These are phyloP conservation scores for Crithidia thermophila DNA, from an alignment of 208 protist species.

Conservation along the genomic window DNA sequence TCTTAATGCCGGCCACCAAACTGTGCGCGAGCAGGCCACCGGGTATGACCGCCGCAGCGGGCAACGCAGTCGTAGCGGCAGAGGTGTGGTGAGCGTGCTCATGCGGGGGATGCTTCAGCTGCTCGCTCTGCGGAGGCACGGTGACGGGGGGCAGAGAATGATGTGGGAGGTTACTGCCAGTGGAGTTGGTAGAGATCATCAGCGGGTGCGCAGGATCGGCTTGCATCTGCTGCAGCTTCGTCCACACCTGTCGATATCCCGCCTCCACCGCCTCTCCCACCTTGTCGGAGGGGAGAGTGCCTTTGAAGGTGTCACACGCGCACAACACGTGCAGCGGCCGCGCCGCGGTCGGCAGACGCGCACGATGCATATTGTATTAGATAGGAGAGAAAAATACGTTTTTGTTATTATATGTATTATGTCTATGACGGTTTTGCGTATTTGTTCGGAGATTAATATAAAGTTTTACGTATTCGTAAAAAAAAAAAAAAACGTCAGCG, in stretches of 20 bases:
- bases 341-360: neutral
- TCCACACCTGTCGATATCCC: constrained; percentile 32
- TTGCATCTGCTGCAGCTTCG: neutral
- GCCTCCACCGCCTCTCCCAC: constrained; percentile 63
- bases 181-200: too few relatives aligned
- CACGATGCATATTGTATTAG: neutral
- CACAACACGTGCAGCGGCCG: constrained; percentile 36
- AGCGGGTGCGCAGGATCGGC: neutral
- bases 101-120: too few relatives aligned
- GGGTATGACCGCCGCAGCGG: too few relatives aligned
- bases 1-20: too few relatives aligned
- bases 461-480: too few relatives aligned
- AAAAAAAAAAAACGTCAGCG: too few relatives aligned
- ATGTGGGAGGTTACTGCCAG: too few relatives aligned
- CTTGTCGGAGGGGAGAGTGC: constrained; percentile 57
- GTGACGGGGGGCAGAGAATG: constrained; percentile 1
- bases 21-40: too few relatives aligned
- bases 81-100: too few relatives aligned
- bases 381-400: constrained; percentile 1
- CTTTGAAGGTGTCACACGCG: constrained; percentile 84
- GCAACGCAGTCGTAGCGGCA: too few relatives aligned
- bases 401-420: constrained; percentile 6
- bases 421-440: too few relatives aligned
- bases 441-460: too few relatives aligned
- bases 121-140: neutral